A percentile compares a stretch with the other conserved stretches of the same genome.
Conservation (phyloP, 2,329 filamentous ascomycete species). For the Monilinia laxa region DNA sequence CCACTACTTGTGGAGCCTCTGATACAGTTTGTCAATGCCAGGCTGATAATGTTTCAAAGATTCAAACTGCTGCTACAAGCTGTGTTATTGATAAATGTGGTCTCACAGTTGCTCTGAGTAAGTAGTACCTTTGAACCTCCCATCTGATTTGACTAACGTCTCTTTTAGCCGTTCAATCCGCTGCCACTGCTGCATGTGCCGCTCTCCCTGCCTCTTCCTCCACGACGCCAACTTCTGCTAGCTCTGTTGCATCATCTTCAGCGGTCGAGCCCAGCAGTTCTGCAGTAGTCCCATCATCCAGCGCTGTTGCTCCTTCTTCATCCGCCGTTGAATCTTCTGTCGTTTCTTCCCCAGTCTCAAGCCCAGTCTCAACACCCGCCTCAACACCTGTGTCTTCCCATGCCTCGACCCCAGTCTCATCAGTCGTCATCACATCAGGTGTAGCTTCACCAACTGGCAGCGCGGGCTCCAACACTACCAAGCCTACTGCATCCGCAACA, state of each 20-base stretch:
- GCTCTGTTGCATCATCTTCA: slow-evolving; percentile 6
- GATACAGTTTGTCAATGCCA: slow-evolving; percentile 22
- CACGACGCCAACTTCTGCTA: not conserved
- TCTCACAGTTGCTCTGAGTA: slow-evolving; percentile 16
- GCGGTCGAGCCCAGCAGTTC: not conserved
- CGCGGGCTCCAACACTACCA: slow-evolving; percentile 14
- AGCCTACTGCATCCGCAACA: slow-evolving; percentile 10
- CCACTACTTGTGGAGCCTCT: slow-evolving; percentile 15
- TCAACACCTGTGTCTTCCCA: not conserved
- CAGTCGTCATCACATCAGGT: not conserved
- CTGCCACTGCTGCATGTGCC: slow-evolving; percentile 10
- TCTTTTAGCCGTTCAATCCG: slow-evolving; percentile 4
- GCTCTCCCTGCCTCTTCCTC: slow-evolving; percentile 10
- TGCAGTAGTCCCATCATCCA: not conserved
- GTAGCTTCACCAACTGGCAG: slow-evolving; percentile 19
- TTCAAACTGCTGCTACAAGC: slow-evolving; percentile 17
- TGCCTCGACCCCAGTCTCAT: not conserved
- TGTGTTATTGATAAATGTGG: slow-evolving; percentile 17
- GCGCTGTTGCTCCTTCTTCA: slow-evolving; percentile 8
- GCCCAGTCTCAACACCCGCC: not conserved
- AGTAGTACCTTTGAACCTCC: not conserved
- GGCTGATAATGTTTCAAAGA: slow-evolving; percentile 9
- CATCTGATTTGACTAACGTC: not conserved
- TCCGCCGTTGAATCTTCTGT: not conserved
- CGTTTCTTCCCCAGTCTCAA: not conserved